Percentiles rank a stretch among this genome's conserved stretches.
These are phyloP conservation scores for Solanum hybrid DNA, from an alignment of 305 asterid species.

Conservation along the genomic window DNA sequence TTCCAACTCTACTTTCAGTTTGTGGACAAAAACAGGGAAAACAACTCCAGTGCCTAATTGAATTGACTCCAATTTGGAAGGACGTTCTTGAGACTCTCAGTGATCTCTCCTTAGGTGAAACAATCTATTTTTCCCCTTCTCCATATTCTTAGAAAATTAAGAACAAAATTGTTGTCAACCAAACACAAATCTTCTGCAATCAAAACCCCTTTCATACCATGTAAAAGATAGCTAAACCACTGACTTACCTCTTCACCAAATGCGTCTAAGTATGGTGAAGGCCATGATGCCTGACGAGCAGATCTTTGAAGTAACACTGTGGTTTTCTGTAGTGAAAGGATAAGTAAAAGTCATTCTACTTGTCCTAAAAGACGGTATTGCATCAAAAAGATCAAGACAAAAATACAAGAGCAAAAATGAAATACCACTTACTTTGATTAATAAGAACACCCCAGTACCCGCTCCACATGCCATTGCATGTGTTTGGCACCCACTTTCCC, in stretches of 20 bases:
- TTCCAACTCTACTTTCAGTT: neutral
- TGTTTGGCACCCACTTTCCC: slow-evolving; percentile 72
- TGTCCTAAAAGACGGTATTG: neutral
- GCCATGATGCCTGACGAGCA: slow-evolving; percentile 93
- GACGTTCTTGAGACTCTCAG: neutral
- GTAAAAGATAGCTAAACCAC: neutral
- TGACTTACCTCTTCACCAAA: slow-evolving; percentile 92
- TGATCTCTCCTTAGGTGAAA: neutral
- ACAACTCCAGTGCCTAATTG: neutral
- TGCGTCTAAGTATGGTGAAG: slow-evolving; percentile 93
- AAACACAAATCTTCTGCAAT: neutral
- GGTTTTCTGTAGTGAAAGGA: slow-evolving; percentile 51
- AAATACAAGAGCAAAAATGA: neutral
- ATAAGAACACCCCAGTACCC: slow-evolving; percentile 86
- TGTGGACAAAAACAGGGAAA: neutral
- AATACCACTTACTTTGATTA: slow-evolving; percentile 50
- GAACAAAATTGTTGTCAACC: neutral
- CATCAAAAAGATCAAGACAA: neutral
- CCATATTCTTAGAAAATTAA: neutral
- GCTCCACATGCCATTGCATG: slow-evolving; percentile 89
- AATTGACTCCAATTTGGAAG: neutral
- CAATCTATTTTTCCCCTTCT: neutral
- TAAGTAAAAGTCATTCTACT: neutral
- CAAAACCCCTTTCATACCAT: neutral
- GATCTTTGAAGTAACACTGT: slow-evolving; percentile 85